Evolutionary conservation across 2,329 filamentous ascomycete species (phyloP).

Genomic region (Leptographium wingfieldii): DNA sequence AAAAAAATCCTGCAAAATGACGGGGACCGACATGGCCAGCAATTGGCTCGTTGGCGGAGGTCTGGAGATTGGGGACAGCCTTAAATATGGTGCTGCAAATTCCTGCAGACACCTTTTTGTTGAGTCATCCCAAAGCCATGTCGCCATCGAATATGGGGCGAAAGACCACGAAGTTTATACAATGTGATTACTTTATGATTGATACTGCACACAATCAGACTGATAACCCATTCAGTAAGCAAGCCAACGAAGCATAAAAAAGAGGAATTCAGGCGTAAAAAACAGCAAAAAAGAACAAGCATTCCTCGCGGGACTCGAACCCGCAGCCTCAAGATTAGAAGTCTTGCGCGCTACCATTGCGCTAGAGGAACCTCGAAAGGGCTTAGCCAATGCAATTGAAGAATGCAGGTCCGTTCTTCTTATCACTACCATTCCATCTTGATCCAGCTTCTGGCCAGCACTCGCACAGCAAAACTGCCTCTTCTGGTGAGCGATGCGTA

Average conservation of each 20-base stretch:
- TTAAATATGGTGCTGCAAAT: not conserved
- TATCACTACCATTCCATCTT: no score
- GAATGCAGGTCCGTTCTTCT: no score
- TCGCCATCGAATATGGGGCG: not conserved
- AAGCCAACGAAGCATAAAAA: not conserved
- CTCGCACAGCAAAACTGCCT: no score
- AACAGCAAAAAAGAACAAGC: slow-evolving; percentile 10
- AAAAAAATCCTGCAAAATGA: no score
- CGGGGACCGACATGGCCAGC: no score
- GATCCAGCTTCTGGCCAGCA: no score
- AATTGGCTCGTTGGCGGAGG: no score
- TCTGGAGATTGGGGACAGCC: not conserved
- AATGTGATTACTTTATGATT: no score
- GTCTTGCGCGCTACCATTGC: slow-evolving; percentile 54
- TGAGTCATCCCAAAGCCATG: not conserved
- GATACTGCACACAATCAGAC: not conserved
- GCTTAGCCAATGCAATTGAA: no score
- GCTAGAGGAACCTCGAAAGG: slow-evolving; percentile 5
- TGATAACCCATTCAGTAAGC: not conserved
- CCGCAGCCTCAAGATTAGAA: slow-evolving; percentile 33
- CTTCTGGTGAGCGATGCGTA: no score
- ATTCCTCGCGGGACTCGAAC: slow-evolving; percentile 33
- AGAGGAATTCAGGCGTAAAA: not conserved
- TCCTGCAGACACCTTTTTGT: not conserved
- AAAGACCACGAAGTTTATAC: no score